These are phyloP conservation scores for Suhomyces prunicola DNA, from an alignment of 805 yeast genomes.

Conservation along the genomic window DNA sequence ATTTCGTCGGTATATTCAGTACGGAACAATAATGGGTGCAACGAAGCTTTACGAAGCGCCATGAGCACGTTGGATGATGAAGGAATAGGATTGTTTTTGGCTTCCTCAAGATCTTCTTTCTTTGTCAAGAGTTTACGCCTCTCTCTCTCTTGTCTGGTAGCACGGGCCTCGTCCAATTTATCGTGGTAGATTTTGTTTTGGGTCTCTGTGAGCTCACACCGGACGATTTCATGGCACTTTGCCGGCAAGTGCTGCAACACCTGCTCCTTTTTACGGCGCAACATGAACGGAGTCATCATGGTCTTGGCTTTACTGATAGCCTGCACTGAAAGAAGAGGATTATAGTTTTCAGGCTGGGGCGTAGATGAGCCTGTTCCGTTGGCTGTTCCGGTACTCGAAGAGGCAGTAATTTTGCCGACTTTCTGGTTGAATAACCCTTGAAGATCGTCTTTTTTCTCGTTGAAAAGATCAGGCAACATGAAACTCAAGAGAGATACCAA, in stretches of 20 bases:
- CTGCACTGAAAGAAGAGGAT: constrained; percentile 83
- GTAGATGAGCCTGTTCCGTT: constrained; percentile 5
- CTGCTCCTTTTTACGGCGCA: constrained; percentile 88
- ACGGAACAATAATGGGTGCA: constrained; percentile 88
- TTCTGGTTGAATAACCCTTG: constrained; percentile 83
- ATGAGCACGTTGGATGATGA: constrained; percentile 71
- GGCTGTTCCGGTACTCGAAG: constrained; percentile 18
- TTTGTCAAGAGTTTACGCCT: constrained; percentile 37
- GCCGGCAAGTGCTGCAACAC: constrained; percentile 86
- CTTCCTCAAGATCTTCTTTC: constrained; percentile 30
- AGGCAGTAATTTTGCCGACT: constrained; percentile 60
- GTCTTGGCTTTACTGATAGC: constrained; percentile 91
- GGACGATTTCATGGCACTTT: constrained; percentile 60
- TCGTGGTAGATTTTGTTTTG: constrained; percentile 61
- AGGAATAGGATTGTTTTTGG: constrained; percentile 32
- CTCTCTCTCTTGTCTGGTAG: constrained; percentile 41
- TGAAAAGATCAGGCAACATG: constrained; percentile 80
- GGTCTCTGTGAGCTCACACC: constrained; percentile 57
- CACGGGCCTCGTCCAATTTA: constrained; percentile 48
- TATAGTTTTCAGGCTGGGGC: constrained; percentile 45
- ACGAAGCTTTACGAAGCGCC: constrained; percentile 86
- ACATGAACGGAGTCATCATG: constrained; percentile 97
- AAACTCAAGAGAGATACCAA: constrained; percentile 87
- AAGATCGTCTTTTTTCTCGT: constrained; percentile 77
- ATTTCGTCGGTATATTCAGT: constrained; percentile 52